Percentiles rank a stretch among this genome's conserved stretches.
These are phyloP conservation scores for Zostera marina DNA, from an alignment of 116 monocot genomes.

Conservation along the genomic window DNA sequence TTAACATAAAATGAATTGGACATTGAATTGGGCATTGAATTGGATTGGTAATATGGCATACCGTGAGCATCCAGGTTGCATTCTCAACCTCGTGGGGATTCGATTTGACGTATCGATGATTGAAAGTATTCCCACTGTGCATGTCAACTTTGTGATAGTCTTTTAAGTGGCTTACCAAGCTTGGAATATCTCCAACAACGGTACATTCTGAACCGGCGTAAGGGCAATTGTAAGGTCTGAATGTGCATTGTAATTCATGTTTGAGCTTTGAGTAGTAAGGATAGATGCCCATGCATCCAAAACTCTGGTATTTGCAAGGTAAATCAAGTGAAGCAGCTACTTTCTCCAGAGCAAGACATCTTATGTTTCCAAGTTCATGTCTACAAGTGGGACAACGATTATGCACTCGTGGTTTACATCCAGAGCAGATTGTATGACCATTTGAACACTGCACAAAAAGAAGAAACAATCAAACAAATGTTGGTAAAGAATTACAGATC, in stretches of 20 bases:
- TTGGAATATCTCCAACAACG: slow-evolving; percentile 53
- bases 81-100: slow-evolving; percentile 82
- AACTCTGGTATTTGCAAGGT: slow-evolving; percentile 56
- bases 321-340: slow-evolving; percentile 66
- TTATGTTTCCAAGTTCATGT: slow-evolving; percentile 65
- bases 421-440: slow-evolving; percentile 65
- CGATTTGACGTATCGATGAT: slow-evolving; percentile 68
- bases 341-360: slow-evolving; percentile 72
- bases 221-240: slow-evolving; percentile 61
- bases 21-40: no score
- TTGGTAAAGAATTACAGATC: no score
- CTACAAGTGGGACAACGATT: slow-evolving; percentile 69
- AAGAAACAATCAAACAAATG: neutral
- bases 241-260: slow-evolving; percentile 56
- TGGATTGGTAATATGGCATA: slow-evolving; percentile 8
- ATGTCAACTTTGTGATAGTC: slow-evolving; percentile 84
- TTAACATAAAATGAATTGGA: neutral
- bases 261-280: slow-evolving; percentile 71
- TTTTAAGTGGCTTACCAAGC: slow-evolving; percentile 44
- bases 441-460: slow-evolving; percentile 42
- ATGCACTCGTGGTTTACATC: slow-evolving; percentile 67
- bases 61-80: slow-evolving; percentile 83
- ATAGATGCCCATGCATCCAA: slow-evolving; percentile 53
- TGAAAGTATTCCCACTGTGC: slow-evolving; percentile 72
- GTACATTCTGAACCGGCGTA: slow-evolving; percentile 78